Evolutionary conservation across 306 rosid species (phyloP).

Genomic region (Trifolium subterraneum): DNA sequence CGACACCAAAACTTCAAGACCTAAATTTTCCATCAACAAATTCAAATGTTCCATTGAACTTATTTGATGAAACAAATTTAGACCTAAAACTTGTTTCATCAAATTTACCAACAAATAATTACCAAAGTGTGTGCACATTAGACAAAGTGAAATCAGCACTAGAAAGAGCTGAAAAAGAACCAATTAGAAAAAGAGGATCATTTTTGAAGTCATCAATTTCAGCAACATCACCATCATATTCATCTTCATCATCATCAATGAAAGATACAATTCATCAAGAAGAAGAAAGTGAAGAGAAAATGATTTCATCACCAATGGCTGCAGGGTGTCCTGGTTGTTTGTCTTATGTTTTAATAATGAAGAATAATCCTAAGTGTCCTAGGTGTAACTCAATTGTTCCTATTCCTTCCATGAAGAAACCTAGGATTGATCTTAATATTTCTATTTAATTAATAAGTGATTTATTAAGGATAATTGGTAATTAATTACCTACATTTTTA

Average conservation of each 20-base stretch:
- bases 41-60: conserved; percentile 60
- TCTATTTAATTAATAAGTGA: conserved; percentile 57
- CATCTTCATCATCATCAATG: conserved; percentile 70
- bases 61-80: conserved; percentile 71
- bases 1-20: conserved; percentile 68
- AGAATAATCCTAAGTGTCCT: conserved; percentile 88
- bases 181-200: conserved; percentile 59
- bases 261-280: conserved; percentile 59
- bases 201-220: conserved; percentile 62
- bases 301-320: conserved; percentile 72
- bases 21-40: conserved; percentile 72
- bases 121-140: conserved; percentile 88
- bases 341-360: conserved; percentile 84
- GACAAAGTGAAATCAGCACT: conserved; percentile 95
- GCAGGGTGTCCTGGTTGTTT: conserved; percentile 95
- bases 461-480: conserved; percentile 21
- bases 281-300: conserved; percentile 61
- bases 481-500: conserved; percentile 33
- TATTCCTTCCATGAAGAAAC: conserved; percentile 70
- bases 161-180: conserved; percentile 93
- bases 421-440: conserved; percentile 90
- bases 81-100: conserved; percentile 72
- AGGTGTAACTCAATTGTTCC: conserved; percentile 82
- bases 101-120: conserved; percentile 54
- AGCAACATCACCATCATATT: conserved; percentile 59